Percentiles rank a stretch among this genome's conserved stretches.
Conservation (phyloP, 2,329 filamentous ascomycete genomes). For the Ophiocordyceps australis region DNA sequence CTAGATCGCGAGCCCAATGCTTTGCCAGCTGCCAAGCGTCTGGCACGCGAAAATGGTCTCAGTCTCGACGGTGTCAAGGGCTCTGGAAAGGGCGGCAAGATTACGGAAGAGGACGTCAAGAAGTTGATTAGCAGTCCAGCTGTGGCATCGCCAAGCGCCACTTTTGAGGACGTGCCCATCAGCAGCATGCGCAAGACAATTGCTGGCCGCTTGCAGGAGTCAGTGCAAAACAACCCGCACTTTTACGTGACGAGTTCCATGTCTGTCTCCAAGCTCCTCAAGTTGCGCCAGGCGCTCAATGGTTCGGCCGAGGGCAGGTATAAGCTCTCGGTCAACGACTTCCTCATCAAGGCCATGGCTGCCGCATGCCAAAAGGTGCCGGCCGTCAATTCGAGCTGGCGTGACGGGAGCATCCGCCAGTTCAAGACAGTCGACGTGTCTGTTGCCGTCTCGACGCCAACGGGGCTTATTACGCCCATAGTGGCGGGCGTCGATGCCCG, state of each 20-base stretch:
- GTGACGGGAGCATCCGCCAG: slow-evolving; percentile 77
- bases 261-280: slow-evolving; percentile 87
- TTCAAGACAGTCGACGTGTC: slow-evolving; percentile 88
- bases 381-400: slow-evolving; percentile 90
- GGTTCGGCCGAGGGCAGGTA: slow-evolving; percentile 76
- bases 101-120: slow-evolving; percentile 87
- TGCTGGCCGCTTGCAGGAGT: slow-evolving; percentile 74
- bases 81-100: slow-evolving; percentile 65
- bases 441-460: slow-evolving; percentile 84
- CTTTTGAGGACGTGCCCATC: slow-evolving; percentile 71
- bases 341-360: slow-evolving; percentile 91
- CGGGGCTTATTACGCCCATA: slow-evolving; percentile 92
- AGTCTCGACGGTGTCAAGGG: slow-evolving; percentile 68
- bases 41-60: slow-evolving; percentile 74
- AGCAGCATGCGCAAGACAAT: slow-evolving; percentile 97
- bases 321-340: slow-evolving; percentile 99
- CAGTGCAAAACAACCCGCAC: slow-evolving; percentile 86
- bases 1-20: slow-evolving; percentile 69
- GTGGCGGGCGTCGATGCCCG: slow-evolving; percentile 76
- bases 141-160: slow-evolving; percentile 37
- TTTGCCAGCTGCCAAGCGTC: slow-evolving; percentile 54
- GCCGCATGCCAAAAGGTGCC: slow-evolving; percentile 86
- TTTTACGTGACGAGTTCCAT: slow-evolving; percentile 89
- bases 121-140: slow-evolving; percentile 49
- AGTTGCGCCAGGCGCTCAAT: slow-evolving; percentile 90